phyloP scores from a whole-genome alignment of 257 asterid genomes.

The Avicennia marina region DNA sequence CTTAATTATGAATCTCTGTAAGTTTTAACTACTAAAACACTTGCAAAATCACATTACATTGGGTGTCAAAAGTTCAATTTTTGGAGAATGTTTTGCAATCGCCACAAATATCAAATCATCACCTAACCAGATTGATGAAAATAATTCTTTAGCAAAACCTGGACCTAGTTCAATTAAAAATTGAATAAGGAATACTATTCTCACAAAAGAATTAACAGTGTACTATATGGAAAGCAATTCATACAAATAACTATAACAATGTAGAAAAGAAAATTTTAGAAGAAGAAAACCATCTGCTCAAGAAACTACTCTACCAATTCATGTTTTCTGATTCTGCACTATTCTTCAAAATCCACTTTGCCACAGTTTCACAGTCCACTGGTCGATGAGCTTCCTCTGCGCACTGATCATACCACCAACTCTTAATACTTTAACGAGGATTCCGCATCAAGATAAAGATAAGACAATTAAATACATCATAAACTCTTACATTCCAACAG shows the following conservation, averaged over 20 bases:
- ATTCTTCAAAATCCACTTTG: slow-evolving; percentile 91
- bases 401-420: slow-evolving; percentile 56
- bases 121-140: not conserved
- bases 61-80: not conserved
- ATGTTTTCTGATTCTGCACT: slow-evolving; percentile 99
- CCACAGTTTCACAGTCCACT: slow-evolving; percentile 89
- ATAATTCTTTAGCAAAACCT: not conserved
- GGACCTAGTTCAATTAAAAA: not conserved
- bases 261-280: too few species aligned
- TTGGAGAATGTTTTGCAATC: not conserved
- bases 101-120: not conserved
- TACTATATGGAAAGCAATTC: too few species aligned
- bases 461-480: slow-evolving; percentile 14
- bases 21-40: too few species aligned
- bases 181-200: too few species aligned
- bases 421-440: slow-evolving; percentile 11
- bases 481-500: slow-evolving; percentile 86
- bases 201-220: too few species aligned
- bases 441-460: slow-evolving; percentile 12
- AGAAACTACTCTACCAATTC: slow-evolving; percentile 65
- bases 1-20: too few species aligned
- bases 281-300: not conserved
- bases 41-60: too few species aligned
- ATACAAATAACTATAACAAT: too few species aligned
- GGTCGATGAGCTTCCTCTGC: slow-evolving; percentile 99